Evolutionary conservation across 2,329 filamentous ascomycete species (phyloP), one percentile per base, ranked within the genome.

Genomic region (Ophiostoma fasciatum): DNA sequence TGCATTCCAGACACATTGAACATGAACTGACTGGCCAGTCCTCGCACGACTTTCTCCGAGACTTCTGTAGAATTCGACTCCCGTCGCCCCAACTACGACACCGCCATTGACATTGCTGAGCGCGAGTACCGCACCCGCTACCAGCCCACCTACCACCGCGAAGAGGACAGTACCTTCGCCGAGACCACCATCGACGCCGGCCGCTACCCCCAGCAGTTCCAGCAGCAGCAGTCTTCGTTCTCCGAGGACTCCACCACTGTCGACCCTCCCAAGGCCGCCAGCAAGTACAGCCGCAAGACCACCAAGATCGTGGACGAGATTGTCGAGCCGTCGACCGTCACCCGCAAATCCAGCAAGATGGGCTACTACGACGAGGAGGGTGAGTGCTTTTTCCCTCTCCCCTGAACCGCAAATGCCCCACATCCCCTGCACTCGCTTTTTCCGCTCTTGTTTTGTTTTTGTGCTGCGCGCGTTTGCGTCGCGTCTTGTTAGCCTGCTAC

Each of bases 51-150:
- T 51, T 75, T 73, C 63, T 62, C 68, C 51, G 71, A 78, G 57
- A 67, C 71, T 57, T 71, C 74, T 56, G 61, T 82, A 58, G 72
- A 82, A 60, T 63, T 76, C 53, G 67, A 81, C 57, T 51, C 50
- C 45, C 65, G 64, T 46, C 56, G 59, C 49, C 59, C 61, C 51
- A 55, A 60, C 52, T 55, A 63, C 49, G 52, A 52, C 49, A 64
- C 58, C 48, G 59, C 66, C 47, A 65, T 78, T 56, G 74, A 79
- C 60, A 56, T 69, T 47, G 71, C 71, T 53, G 74, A 79, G 60
- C 71, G 69, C 59, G 65, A 76, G 59, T 78, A 77, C 57, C 73
- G 74, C 52, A 60, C 72, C 54, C 70, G 68, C 46, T 62, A 65
- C 58, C 69, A 71, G 48, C 63, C 68, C 47, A 58, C 20, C 4